Percentiles rank a stretch among this genome's conserved stretches.
These are phyloP conservation scores for Myxozyma melibiosi DNA, from an alignment of 805 yeast genomes.

Conservation along the genomic window DNA sequence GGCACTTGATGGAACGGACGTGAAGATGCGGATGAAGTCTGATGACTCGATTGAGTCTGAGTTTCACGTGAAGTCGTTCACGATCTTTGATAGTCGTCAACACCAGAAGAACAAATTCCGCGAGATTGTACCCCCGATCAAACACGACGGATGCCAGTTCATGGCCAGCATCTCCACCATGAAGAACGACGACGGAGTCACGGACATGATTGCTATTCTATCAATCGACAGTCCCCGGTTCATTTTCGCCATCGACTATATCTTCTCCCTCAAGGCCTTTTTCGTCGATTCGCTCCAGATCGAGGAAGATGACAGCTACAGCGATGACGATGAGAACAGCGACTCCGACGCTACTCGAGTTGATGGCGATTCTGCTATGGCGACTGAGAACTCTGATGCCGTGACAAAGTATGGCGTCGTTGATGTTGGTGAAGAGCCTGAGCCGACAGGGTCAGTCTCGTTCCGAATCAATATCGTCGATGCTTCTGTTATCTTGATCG, in stretches of 20 bases:
- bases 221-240: conserved; percentile 79
- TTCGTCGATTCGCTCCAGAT: conserved; percentile 53
- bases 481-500: conserved; percentile 75
- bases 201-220: conserved; percentile 54
- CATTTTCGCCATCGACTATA: conserved; percentile 81
- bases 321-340: conserved; percentile 16
- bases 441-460: conserved; percentile 30
- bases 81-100: conserved; percentile 72
- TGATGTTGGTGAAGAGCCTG: conserved; percentile 19
- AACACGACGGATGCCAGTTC: conserved; percentile 70
- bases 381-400: conserved; percentile 6
- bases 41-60: conserved; percentile 62
- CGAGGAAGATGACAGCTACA: conserved; percentile 29
- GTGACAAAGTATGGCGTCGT: conserved; percentile 15
- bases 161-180: conserved; percentile 54
- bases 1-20: conserved; percentile 60
- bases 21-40: conserved; percentile 54
- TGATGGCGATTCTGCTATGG: conserved; percentile 5
- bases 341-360: conserved; percentile 22
- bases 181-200: conserved; percentile 38
- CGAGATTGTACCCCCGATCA: conserved; percentile 73
- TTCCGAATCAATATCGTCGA: conserved; percentile 66
- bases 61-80: conserved; percentile 68
- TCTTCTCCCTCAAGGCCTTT: conserved; percentile 66
- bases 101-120: conserved; percentile 68